These are phyloP conservation scores for Pseudocercospora macadamiae DNA, from an alignment of 2,329 filamentous ascomycete species.

Conservation along the genomic window DNA sequence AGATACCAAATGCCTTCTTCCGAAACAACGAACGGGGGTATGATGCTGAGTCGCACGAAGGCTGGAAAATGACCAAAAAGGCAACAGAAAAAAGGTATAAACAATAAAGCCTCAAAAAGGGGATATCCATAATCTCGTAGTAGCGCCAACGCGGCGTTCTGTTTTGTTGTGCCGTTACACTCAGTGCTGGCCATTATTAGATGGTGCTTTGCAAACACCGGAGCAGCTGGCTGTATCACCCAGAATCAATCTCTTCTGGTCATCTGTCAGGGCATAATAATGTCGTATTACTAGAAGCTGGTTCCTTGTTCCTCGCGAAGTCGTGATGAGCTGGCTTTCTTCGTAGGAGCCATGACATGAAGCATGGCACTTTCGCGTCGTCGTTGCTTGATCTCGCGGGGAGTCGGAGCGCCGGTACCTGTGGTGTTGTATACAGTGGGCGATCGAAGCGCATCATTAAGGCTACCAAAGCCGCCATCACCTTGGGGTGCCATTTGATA, in stretches of 20 bases:
- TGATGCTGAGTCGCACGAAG: slow-evolving; percentile 24
- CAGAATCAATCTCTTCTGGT: slow-evolving; percentile 16
- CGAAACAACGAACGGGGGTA: slow-evolving; percentile 24
- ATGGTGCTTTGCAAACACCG: neutral
- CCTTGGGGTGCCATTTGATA: slow-evolving; percentile 39
- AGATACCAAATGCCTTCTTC: neutral
- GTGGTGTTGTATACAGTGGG: slow-evolving; percentile 28
- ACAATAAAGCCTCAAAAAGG: slow-evolving; percentile 4
- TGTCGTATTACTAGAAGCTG: slow-evolving; percentile 29
- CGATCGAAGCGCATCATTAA: slow-evolving; percentile 39
- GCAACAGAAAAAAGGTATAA: slow-evolving; percentile 5
- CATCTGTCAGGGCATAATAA: slow-evolving; percentile 18
- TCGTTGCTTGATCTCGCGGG: slow-evolving; percentile 30
- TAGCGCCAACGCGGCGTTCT: neutral
- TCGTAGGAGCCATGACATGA: slow-evolving; percentile 26
- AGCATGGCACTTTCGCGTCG: slow-evolving; percentile 39
- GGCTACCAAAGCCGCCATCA: slow-evolving; percentile 37
- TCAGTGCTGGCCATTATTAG: slow-evolving; percentile 2
- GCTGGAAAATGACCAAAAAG: slow-evolving; percentile 8
- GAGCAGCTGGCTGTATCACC: neutral
- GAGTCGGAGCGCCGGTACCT: slow-evolving; percentile 21
- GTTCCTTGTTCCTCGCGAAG: slow-evolving; percentile 37
- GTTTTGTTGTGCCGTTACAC: neutral
- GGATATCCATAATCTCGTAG: slow-evolving; percentile 7
- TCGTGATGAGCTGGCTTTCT: slow-evolving; percentile 42